Conservation (phyloP, 805 yeast species). For the Komagataella mondaviorum region DNA sequence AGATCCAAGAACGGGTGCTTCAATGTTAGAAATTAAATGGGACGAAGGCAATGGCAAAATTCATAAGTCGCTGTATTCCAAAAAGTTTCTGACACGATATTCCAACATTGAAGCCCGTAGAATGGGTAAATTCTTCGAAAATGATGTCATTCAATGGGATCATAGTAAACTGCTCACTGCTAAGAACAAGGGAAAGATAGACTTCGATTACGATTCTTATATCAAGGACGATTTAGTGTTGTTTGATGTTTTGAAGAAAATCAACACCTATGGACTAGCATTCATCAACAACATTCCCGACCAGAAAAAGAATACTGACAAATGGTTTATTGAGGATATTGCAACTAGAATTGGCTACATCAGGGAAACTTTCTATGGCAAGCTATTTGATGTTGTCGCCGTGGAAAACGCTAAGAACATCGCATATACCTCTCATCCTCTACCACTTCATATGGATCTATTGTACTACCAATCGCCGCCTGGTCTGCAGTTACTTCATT, state of each 20-base stretch:
- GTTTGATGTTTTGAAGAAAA: conserved; percentile 23
- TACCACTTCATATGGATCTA: conserved; percentile 71
- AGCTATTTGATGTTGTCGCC: conserved; percentile 51
- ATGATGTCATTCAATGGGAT: conserved; percentile 26
- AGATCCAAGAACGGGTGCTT: conserved; percentile 5
- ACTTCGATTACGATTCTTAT: conserved; percentile 25
- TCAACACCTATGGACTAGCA: conserved; percentile 44
- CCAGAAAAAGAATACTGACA: conserved; percentile 16
- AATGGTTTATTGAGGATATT: conserved; percentile 25
- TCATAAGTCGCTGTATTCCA: conserved; percentile 23
- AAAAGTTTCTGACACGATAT: conserved; percentile 30
- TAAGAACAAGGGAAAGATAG: conserved; percentile 7
- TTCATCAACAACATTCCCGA: conserved; percentile 41
- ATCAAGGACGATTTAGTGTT: conserved; percentile 21
- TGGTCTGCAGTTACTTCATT: conserved; percentile 59
- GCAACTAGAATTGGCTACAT: conserved; percentile 45
- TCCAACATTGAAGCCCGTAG: conserved; percentile 20
- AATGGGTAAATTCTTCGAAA: conserved; percentile 22
- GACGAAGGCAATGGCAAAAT: conserved; percentile 23
- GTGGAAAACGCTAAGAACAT: conserved; percentile 46
- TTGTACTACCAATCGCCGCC: conserved; percentile 74
- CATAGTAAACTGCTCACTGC: conserved; percentile 11
- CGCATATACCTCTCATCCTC: conserved; percentile 49
- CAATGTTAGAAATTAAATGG: conserved; percentile 31
- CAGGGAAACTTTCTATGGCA: conserved; percentile 60